phyloP scores from a whole-genome alignment of 371 early-diverging fungal genomes.

The Saksenaea vasiformis region DNA sequence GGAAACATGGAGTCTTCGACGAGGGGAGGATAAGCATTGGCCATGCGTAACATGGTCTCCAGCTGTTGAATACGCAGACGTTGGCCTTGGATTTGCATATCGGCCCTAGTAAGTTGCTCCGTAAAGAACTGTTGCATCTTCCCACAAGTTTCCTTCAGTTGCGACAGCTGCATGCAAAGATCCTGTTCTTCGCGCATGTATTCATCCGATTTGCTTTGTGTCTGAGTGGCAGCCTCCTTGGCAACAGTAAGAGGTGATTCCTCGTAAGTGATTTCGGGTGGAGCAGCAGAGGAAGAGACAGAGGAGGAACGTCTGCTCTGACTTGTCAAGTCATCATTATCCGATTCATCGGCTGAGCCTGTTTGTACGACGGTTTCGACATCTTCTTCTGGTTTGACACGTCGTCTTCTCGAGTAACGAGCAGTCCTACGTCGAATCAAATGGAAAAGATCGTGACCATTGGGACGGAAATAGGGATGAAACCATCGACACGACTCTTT shows the following conservation, averaged over 20 bases:
- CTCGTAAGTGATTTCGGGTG: slow-evolving; percentile 9
- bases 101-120: slow-evolving; percentile 15
- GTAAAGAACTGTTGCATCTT: slow-evolving; percentile 10
- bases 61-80: slow-evolving; percentile 14
- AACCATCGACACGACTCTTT: slow-evolving; percentile 56
- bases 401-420: slow-evolving; percentile 37
- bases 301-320: slow-evolving; percentile 19
- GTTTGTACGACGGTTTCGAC: slow-evolving; percentile 42
- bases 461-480: slow-evolving; percentile 51
- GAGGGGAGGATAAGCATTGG: background rate
- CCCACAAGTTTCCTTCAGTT: slow-evolving; percentile 15
- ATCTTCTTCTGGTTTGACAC: slow-evolving; percentile 28
- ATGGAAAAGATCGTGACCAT: slow-evolving; percentile 49
- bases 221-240: slow-evolving; percentile 5
- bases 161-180: slow-evolving; percentile 11
- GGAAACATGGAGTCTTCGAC: background rate
- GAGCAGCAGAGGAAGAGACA: slow-evolving; percentile 14
- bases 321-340: slow-evolving; percentile 21
- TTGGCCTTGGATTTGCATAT: slow-evolving; percentile 16
- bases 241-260: background rate
- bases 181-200: slow-evolving; percentile 15
- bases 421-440: slow-evolving; percentile 51
- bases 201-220: background rate
- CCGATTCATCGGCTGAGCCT: slow-evolving; percentile 39
- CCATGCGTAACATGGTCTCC: slow-evolving; percentile 7